Percentiles rank a stretch among this genome's conserved stretches.
These are phyloP conservation scores for Suhomyces maxii DNA, from an alignment of 1,139 yeast genomes.

Conservation along the genomic window DNA sequence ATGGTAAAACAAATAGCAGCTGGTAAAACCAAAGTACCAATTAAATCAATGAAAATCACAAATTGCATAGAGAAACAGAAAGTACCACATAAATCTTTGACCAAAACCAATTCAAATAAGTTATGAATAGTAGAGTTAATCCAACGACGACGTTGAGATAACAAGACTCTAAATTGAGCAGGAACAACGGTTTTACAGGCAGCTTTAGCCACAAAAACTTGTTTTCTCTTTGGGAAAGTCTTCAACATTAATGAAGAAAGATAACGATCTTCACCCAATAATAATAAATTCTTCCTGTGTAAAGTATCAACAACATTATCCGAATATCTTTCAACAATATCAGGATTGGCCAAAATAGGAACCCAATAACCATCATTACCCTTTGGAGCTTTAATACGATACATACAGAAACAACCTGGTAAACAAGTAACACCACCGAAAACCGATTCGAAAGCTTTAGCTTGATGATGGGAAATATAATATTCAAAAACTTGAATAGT, in stretches of 20 bases:
- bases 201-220: slow-evolving; percentile 91
- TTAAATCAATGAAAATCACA: slow-evolving; percentile 79
- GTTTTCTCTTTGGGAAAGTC: slow-evolving; percentile 92
- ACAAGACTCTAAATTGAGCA: slow-evolving; percentile 70
- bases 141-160: slow-evolving; percentile 98
- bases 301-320: slow-evolving; percentile 86
- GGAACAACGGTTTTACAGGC: slow-evolving; percentile 95
- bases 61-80: slow-evolving; percentile 98
- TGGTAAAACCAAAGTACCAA: slow-evolving; percentile 90
- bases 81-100: slow-evolving; percentile 92
- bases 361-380: slow-evolving; percentile 93
- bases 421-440: slow-evolving; percentile 97
- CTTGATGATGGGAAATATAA: slow-evolving; percentile 92
- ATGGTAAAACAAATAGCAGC: slow-evolving; percentile 87
- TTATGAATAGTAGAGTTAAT: slow-evolving; percentile 96
- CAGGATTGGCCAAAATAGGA: slow-evolving; percentile 93
- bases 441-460: slow-evolving; percentile 93
- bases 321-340: slow-evolving; percentile 90
- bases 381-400: slow-evolving; percentile 91
- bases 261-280: slow-evolving; percentile 93
- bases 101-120: slow-evolving; percentile 84
- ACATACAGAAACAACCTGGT: slow-evolving; percentile 97
- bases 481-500: slow-evolving; percentile 96
- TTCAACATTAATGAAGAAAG: slow-evolving; percentile 85
- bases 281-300: slow-evolving; percentile 83